A percentile compares a stretch with the other conserved stretches of the same genome.
These are phyloP conservation scores for Dryas octopetala DNA, from an alignment of 306 rosid genomes.

Conservation along the genomic window DNA sequence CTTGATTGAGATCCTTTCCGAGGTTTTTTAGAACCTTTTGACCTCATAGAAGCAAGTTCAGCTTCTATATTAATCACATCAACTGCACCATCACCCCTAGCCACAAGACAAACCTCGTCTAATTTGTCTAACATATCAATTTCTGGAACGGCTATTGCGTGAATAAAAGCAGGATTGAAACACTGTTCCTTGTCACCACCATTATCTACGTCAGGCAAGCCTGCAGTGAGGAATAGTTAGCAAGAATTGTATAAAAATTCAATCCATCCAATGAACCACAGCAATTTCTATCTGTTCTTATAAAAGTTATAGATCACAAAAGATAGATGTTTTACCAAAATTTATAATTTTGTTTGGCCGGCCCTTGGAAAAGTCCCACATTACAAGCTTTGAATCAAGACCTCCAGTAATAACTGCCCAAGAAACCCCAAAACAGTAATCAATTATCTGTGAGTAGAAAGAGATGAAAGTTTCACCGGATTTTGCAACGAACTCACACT, in stretches of 20 bases:
- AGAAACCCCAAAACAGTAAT: conserved; percentile 13
- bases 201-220: conserved; percentile 42
- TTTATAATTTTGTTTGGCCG: conserved; percentile 63
- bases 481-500: conserved; percentile 1
- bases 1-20: conserved; percentile 58
- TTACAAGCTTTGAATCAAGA: conserved; percentile 77
- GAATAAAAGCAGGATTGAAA: conserved; percentile 86
- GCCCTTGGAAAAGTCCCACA: conserved; percentile 95
- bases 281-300: background rate
- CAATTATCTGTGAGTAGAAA: background rate
- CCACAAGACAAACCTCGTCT: conserved; percentile 72
- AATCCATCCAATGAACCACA: conserved; percentile 2
- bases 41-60: conserved; percentile 45
- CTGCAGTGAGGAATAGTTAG: conserved; percentile 44
- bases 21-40: conserved; percentile 51
- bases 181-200: conserved; percentile 51
- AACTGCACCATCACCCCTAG: conserved; percentile 83
- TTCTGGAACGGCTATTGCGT: conserved; percentile 82
- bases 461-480: conserved; percentile 18
- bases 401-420: conserved; percentile 85
- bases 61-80: conserved; percentile 65
- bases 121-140: conserved; percentile 67
- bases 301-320: conserved; percentile 2
- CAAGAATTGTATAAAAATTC: background rate
- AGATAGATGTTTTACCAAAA: conserved; percentile 51